These are phyloP conservation scores for Oryza australiensis DNA, from an alignment of 176 grass and related monocot species.

Conservation along the genomic window DNA sequence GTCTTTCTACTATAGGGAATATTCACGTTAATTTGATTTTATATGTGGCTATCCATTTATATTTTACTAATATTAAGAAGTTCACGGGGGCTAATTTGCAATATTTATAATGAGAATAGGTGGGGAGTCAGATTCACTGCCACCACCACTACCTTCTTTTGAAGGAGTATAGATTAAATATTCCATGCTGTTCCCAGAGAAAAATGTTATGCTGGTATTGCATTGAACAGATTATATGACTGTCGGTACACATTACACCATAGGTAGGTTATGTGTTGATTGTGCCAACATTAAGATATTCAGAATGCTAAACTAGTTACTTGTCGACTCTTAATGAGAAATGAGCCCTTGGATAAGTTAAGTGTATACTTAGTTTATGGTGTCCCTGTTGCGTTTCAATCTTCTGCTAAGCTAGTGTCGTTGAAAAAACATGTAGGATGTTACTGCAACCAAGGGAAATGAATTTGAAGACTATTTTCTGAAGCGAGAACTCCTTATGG, in stretches of 20 bases:
- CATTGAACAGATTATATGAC: constrained; percentile 15
- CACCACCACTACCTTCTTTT: too few relatives aligned
- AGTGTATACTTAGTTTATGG: constrained; percentile 6
- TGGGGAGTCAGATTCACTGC: too few relatives aligned
- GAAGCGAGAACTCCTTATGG: constrained; percentile 96
- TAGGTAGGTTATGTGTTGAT: background rate
- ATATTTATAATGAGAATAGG: too few relatives aligned
- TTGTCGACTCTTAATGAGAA: background rate
- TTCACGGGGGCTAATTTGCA: too few relatives aligned
- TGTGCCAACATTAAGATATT: background rate
- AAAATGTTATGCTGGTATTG: background rate
- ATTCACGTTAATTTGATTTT: too few relatives aligned
- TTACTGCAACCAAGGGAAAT: constrained; percentile 93
- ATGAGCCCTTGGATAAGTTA: background rate
- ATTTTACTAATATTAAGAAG: too few relatives aligned
- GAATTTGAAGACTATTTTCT: constrained; percentile 99
- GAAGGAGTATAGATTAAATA: background rate
- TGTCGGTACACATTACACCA: background rate
- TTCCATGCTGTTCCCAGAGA: background rate
- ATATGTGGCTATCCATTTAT: too few relatives aligned
- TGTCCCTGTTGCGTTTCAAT: background rate
- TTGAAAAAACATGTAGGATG: constrained; percentile 59
- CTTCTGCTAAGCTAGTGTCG: background rate
- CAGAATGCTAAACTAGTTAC: background rate
- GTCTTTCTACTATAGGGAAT: too few relatives aligned